Evolutionary conservation across 495 filamentous ascomycete species (phyloP).

Genomic region (Lentithecium fluviatile): DNA sequence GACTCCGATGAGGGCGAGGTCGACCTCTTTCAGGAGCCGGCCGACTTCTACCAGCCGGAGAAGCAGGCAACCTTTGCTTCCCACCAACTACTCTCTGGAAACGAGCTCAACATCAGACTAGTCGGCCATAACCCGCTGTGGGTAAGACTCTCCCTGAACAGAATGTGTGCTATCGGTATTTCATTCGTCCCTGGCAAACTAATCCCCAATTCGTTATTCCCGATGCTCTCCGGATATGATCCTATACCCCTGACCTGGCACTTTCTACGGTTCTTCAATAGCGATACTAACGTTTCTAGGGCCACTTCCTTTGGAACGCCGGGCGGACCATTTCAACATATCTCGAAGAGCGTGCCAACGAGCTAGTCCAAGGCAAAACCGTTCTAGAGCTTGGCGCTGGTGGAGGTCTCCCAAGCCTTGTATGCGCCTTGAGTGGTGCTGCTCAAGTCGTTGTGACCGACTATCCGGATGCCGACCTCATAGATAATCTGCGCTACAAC

Average conservation of each 20-base stretch:
- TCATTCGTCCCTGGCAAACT: no score
- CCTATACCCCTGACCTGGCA: neutral
- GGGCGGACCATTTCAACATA: slow-evolving; percentile 70
- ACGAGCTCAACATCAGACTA: slow-evolving; percentile 68
- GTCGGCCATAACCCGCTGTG: slow-evolving; percentile 90
- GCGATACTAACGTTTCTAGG: slow-evolving; percentile 48
- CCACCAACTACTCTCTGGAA: slow-evolving; percentile 66
- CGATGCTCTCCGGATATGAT: neutral
- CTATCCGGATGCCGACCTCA: slow-evolving; percentile 77
- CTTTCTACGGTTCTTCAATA: neutral
- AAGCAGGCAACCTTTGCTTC: slow-evolving; percentile 65
- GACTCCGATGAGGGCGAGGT: slow-evolving; percentile 44
- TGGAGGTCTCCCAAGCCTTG: slow-evolving; percentile 78
- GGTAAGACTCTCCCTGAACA: slow-evolving; percentile 48
- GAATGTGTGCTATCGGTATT: neutral
- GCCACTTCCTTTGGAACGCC: slow-evolving; percentile 90
- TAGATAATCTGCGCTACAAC: slow-evolving; percentile 73
- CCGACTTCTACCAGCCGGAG: slow-evolving; percentile 70
- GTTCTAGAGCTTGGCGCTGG: slow-evolving; percentile 90
- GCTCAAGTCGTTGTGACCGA: slow-evolving; percentile 74
- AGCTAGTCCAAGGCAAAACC: slow-evolving; percentile 58
- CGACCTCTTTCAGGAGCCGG: slow-evolving; percentile 74
- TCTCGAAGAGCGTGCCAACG: slow-evolving; percentile 62
- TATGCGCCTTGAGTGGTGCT: slow-evolving; percentile 71
- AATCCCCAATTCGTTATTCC: slow-evolving; percentile 10